Base-by-base conservation (phyloP, 129 eudicot species). In the Solidago caesia region DNA sequence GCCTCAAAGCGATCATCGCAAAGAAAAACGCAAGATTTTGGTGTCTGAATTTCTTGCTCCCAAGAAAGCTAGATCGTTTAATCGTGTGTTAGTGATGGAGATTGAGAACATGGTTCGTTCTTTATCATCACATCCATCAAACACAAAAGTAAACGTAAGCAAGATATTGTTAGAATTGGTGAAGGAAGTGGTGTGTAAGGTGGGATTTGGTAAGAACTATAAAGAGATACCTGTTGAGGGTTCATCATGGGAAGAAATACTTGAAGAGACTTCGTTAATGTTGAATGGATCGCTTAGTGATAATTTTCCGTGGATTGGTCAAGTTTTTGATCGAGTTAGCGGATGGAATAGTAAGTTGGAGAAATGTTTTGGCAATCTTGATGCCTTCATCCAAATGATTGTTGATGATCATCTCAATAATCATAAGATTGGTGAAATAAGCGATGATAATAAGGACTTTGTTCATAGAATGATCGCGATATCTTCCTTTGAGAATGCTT, bases 11-110 rank as follows among this genome's bases (percentile, higher is more conserved):
- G 1, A 41, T 43, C 80, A 76, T 42, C 45, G 74, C 68, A 56
- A 42, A 47, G 74, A 67, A 59, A 76, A 67, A 74, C 80, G 80
- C 7, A 76, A 76, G 80, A 10, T 76, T 13, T 67, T 76, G 33
- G 80, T 67, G 25, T 67, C 80, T 2, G 68, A 67, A 45, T 75
- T 75, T 55, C 6, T 75, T 10, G 72, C 72, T 21, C 79, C 79
- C 13, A 75, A 75, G 26, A 65, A 65, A 75, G 68, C 74, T 55
- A 67, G 8, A 8, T 12, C 44, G 4, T 53, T 33, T 14, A 27
- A 39, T 2, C 72, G 71, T 8, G 78, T 76, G 27, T 25, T 77
- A 42, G 79, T 64, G 39, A 69, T 6, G 14, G 80, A 75, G 73
- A 66, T 75, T 9, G 73, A 75, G 47, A 26, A 12, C 39, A 21